Percentiles rank a stretch among this genome's conserved stretches.
phyloP scores from a whole-genome alignment of 2,329 filamentous ascomycete genomes.

The Pestalotiopsis fici region DNA sequence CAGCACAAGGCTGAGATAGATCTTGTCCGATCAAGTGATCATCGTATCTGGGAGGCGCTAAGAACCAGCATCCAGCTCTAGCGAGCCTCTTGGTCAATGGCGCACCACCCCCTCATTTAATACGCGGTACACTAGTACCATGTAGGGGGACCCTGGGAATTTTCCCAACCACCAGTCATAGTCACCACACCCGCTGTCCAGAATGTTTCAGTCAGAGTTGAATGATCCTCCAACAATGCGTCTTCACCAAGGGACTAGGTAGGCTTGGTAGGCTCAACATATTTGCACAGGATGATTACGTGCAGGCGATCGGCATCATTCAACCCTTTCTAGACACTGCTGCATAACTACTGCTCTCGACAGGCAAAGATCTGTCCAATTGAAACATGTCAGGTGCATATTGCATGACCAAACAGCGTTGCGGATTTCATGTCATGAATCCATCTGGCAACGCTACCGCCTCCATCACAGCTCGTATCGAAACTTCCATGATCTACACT shows the following conservation, averaged over 20 bases:
- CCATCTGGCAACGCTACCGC: not conserved
- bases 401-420: not conserved
- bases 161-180: not conserved
- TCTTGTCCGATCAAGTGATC: not conserved
- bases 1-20: not conserved
- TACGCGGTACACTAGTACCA: not conserved
- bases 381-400: not conserved
- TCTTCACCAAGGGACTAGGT: too few relatives aligned
- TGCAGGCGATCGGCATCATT: not conserved
- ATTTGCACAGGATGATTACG: not conserved
- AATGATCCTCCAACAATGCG: not conserved
- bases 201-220: not conserved
- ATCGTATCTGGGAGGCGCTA: not conserved
- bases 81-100: not conserved
- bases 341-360: not conserved
- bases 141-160: not conserved
- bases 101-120: not conserved
- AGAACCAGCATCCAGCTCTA: not conserved
- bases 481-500: not conserved
- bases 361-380: not conserved
- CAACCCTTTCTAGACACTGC: not conserved
- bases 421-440: not conserved
- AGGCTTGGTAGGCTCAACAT: too few relatives aligned
- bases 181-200: not conserved
- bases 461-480: not conserved